Evolutionary conservation across 176 grass and related monocot species (phyloP).

Genomic region (Elaeis guineensis): DNA sequence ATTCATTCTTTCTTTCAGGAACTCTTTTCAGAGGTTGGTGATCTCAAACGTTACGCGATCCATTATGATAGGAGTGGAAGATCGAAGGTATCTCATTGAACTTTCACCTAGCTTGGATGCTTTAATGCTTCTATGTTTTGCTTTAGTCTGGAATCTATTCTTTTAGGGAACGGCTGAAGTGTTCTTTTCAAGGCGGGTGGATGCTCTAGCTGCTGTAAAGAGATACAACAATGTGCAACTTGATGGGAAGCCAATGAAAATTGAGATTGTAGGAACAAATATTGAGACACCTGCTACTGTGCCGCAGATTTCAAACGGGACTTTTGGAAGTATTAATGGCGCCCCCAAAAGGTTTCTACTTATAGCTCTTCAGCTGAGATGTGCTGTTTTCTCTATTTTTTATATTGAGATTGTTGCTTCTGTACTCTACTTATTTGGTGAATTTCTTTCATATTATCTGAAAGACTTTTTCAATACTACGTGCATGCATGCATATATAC

Average conservation of each 20-base stretch:
- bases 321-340: conserved; percentile 19
- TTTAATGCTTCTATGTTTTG: not conserved
- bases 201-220: conserved; percentile 69
- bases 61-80: conserved; percentile 72
- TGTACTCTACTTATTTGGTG: not conserved
- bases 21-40: conserved; percentile 76
- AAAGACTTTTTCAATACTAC: too few relatives aligned
- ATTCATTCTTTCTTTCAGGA: conserved; percentile 36
- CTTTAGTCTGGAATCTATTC: conserved; percentile 1
- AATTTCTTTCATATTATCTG: too few relatives aligned
- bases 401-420: not conserved
- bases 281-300: conserved; percentile 28
- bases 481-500: too few relatives aligned
- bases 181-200: conserved; percentile 69
- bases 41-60: conserved; percentile 74
- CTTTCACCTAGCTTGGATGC: not conserved
- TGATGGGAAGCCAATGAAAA: conserved; percentile 86
- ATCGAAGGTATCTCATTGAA: conserved; percentile 49
- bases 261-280: conserved; percentile 65
- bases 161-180: conserved; percentile 78
- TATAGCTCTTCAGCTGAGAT: not conserved
- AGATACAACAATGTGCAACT: conserved; percentile 78
- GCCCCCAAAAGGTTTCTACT: conserved; percentile 28
- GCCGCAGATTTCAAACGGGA: conserved; percentile 14
- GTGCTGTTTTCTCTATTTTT: not conserved